Evolutionary conservation across 2,329 filamentous ascomycete genomes (phyloP), one percentile per base, ranked within the genome.

Genomic region (Ampelomyces quisqualis): DNA sequence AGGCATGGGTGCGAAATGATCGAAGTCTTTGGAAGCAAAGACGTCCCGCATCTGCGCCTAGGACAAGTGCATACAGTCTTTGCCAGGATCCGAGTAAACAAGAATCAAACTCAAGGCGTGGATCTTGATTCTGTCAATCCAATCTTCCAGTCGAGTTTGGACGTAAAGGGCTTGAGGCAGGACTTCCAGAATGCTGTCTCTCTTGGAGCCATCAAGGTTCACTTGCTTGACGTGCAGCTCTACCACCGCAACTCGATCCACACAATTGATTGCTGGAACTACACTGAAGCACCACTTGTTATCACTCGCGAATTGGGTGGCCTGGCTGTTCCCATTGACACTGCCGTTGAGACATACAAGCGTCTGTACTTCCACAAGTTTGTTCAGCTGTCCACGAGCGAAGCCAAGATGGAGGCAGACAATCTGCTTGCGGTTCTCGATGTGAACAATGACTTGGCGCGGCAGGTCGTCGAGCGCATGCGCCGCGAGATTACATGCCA

Each of bases 21-120:
- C 5, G 34, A 47, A n/a, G 40, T 20, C 14, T 21, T 41, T 8
- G 61, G 61, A 4, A 28, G 33, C 18, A 57, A 33, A 13, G 43
- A 53, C 3, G 45, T 64, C 10, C 28, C 44, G 4, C 28, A 30
- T 26, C 34, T 65, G 11, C 56, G 55, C 11, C 45, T 55, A n/a
- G 62, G 62, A 6, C 56, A 65, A 42, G 37, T 58, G 4, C 55
- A 62, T 19, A 54, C 49, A 2, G 36, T 65, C 18, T 55, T 63
- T 18, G 41, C 38, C 18, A 51, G 40, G 9, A 17, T 65, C n/a
- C 49, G 57, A 14, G 46, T 59, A 9, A 40, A 36, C 14, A 51
- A 38, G 14, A 37, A 36, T n/a, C 36, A 58, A 18, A 54, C 43
- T 5, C 39, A 45, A 13, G 35, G 38, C 27, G 35, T 61, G 17